Base-by-base conservation (phyloP, 2,329 filamentous ascomycete species). In the Diaporthe capsici region DNA sequence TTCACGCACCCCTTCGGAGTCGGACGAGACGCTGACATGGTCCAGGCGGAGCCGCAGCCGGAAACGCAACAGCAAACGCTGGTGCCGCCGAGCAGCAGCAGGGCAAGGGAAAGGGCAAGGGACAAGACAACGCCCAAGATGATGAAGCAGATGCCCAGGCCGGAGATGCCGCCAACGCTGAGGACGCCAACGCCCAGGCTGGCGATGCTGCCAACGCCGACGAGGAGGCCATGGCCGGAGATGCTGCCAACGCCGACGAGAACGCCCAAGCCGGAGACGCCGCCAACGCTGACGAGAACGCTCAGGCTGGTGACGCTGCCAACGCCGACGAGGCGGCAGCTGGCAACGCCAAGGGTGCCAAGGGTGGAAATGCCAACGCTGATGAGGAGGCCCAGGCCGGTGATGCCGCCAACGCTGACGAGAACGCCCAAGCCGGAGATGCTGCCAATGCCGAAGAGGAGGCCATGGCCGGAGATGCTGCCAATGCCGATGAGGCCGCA, bases 21-120 rank as follows among this genome's bases (percentile, higher is more conserved):
- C 31, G 31, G 17, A 22, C 57, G 6, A 6, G n/a, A 25, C 4
- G 25, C 39, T 65, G 9, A 65, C 60, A 25, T 17, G 12, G 3
- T 67, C 17, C 44, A 49, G 61, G 61, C 28, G 61, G 20, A n/a
- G 61, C 61, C 61, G 61, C 61, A 49, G 61, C 58, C 2, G 57
- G 42, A 10, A 49, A 67, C 42, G 61, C 61, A 34, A 51, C 61
- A 34, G 61, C 61, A 37, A 10, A 67, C 17, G 61, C 61, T 9
- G 60, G 60, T 13, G 61, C 61, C 17, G 42, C 61, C 17, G 42
- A 67, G 61, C 61, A 67, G 44, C 25, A 34, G 9, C 42, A 67
- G 12, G 61, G 61, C 25, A 49, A 67, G 9, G 61, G 25, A 25
- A 65, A 63, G 60, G 60, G 60, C 60, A 63, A 63, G 22, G 60